Evolutionary conservation across 2,329 filamentous ascomycete species (phyloP), one percentile per base, ranked within the genome.

Genomic region (Sclerotiophoma versabilis): DNA sequence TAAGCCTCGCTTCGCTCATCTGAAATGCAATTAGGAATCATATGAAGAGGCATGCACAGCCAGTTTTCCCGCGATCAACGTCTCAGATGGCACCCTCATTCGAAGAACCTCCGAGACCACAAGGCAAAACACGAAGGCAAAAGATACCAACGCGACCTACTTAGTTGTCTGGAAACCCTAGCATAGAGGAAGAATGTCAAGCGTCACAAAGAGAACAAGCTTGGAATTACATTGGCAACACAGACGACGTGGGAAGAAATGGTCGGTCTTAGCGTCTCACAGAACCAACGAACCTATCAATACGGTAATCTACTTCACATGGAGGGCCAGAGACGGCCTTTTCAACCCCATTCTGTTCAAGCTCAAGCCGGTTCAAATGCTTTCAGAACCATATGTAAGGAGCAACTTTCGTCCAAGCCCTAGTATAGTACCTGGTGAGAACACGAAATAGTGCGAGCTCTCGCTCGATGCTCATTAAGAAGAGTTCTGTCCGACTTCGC

Each of bases 161-260:
- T 12, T 23, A 50, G 50, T 5, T 60, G 57, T 22, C 26, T 10
- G 2, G 17, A 37, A 5, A 47, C 19, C 15, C 22, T 54, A 22
- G 50, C 49, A 10, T 50, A 60, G 5, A 57, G 53, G 44, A 60
- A 55, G 32, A 57, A 57, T 22, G 10, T 60, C 5, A 30, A 23
- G 30, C 41, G 57, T 42, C 57, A 60, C 30, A 57, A 50, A 23
- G 23, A 30, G 14, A 29, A 29, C 2, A 42, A 20, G 15, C 38
- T 29, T 17, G 2, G 37, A n/a, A 7, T 26, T 1, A 2, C 2
- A 1, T 15, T 23, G 5, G 4, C 20, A 3, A 7, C 9, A 11
- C 17, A 17, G 8, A 19, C 15, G 11, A 14, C 11, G 10, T 14
- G 10, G 5, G 9, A 30, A 9, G 27, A 30, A 30, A 5, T 12